Percentiles rank a stretch among this genome's conserved stretches.
phyloP scores from a whole-genome alignment of 495 filamentous ascomycete species.

The Letharia lupina region DNA sequence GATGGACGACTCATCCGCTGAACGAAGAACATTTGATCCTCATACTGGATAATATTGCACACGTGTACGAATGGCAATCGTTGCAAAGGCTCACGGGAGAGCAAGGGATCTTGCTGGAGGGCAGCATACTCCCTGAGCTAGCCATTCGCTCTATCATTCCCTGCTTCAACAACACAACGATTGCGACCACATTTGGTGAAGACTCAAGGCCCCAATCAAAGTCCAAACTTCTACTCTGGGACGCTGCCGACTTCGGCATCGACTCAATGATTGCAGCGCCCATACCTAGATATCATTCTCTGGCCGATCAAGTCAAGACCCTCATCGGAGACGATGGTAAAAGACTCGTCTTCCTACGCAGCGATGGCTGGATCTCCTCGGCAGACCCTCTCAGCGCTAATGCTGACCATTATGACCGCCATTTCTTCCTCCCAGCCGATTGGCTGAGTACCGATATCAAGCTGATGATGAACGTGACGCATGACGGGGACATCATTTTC shows the following conservation, averaged over 20 bases:
- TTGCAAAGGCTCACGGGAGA: constrained; percentile 8
- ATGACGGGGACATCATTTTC: constrained; percentile 27
- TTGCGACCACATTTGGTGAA: constrained; percentile 21
- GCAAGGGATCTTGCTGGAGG: constrained; percentile 14
- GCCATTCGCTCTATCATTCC: constrained; percentile 17
- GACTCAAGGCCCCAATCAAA: background rate
- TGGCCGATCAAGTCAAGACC: constrained; percentile 19
- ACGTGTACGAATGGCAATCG: constrained; percentile 23
- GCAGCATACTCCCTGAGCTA: constrained; percentile 23
- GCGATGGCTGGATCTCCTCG: constrained; percentile 22
- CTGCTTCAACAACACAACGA: constrained; percentile 13
- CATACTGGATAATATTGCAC: constrained; percentile 13
- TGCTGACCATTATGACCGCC: constrained; percentile 8
- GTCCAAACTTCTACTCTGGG: constrained; percentile 22
- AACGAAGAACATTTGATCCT: constrained; percentile 16
- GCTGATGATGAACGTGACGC: constrained; percentile 19
- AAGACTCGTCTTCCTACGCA: constrained; percentile 23
- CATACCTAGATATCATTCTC: constrained; percentile 14
- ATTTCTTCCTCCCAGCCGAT: constrained; percentile 26
- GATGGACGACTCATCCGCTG: constrained; percentile 16
- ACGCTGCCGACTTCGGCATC: constrained; percentile 16
- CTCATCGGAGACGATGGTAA: constrained; percentile 19
- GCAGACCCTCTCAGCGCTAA: constrained; percentile 8
- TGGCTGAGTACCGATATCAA: constrained; percentile 21
- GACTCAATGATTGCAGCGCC: background rate